Base-by-base conservation (phyloP, 2,329 filamentous ascomycete species). In the Penicillium capsulatum region DNA sequence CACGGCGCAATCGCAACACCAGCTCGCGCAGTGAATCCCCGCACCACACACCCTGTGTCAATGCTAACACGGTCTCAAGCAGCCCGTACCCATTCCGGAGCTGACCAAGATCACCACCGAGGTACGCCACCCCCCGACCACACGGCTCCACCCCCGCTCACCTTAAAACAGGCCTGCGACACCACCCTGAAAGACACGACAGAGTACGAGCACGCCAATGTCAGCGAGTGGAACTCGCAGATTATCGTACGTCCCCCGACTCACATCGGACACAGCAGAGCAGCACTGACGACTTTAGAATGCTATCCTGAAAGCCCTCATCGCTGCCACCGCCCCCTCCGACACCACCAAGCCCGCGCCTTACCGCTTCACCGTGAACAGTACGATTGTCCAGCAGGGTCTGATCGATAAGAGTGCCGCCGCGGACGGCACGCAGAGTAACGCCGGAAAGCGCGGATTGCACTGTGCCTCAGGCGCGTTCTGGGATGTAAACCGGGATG, bases 301-400 rank as follows among this genome's bases (percentile, higher is more conserved):
- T 48, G 52, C 59, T 42, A 58, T 67, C 47, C 59, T 69, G 32
- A 60, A 68, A 48, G 54, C 63, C 29, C 60, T 71, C 46, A 65
- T 71, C 44, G 40, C 59, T 39, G 67, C 68, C 32, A 69, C 68
- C 26, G 58, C 64, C 17, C 61, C 66, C 16, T 52, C 60, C 34
- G 57, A 62, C 15, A 45, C 59, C 29, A 51, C 59, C 28, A 53
- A 60, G 4, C 53, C 68, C 10, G 61, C 78, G 17, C 83, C 86
- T 4, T 95, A 83, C 79, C 97, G 97, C 70, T 97, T 91, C 71
- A 87, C 89, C 55, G 89, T 94, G 71, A 97, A 95, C 76, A 94
- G 87, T 74, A 97, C 91, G 52, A 96, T 97, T 62, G 94, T 97
- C 55, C 91, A 98, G 73, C 91, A 97, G 72, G 66, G 65, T 14